A percentile compares a stretch with the other conserved stretches of the same genome.
Conservation (phyloP, 2,329 filamentous ascomycete species). For the Ascocoryne sarcoides region DNA sequence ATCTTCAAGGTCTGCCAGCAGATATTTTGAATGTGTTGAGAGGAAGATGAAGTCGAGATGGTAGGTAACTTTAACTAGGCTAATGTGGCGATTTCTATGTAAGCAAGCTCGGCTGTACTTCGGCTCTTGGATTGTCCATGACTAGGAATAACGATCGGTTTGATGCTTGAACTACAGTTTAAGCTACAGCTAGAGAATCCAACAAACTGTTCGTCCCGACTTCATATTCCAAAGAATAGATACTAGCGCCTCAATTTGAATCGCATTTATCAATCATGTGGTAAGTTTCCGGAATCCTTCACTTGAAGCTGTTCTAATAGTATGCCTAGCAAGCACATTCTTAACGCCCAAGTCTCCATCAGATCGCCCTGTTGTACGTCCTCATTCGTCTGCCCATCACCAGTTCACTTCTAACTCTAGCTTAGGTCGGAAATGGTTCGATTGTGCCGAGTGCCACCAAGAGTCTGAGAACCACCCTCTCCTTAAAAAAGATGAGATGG, state of each 20-base stretch:
- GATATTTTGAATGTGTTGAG: constrained; percentile 14
- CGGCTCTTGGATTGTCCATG: no score
- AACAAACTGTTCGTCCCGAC: no score
- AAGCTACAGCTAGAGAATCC: no score
- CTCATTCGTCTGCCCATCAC: no score
- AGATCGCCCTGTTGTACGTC: constrained; percentile 86
- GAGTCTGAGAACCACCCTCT: constrained; percentile 74
- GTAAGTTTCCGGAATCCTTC: constrained; percentile 11
- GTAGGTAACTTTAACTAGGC: background rate
- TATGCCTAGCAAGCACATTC: constrained; percentile 75
- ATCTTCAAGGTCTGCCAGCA: constrained; percentile 35
- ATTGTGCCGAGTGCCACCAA: constrained; percentile 89
- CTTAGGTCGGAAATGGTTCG: constrained; percentile 91
- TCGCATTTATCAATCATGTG: no score
- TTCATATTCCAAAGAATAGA: no score
- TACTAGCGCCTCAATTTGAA: no score
- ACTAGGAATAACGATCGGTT: no score
- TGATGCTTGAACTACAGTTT: no score
- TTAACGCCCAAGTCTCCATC: constrained; percentile 96
- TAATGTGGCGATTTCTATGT: no score
- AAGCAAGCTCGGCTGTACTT: no score
- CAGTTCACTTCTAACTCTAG: background rate
- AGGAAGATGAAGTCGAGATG: background rate
- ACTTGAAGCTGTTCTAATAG: constrained; percentile 6
- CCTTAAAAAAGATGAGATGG: constrained; percentile 74